A percentile compares a stretch with the other conserved stretches of the same genome.
Conservation (phyloP, 208 protist genomes). For the Trypanosoma platydactyli region DNA sequence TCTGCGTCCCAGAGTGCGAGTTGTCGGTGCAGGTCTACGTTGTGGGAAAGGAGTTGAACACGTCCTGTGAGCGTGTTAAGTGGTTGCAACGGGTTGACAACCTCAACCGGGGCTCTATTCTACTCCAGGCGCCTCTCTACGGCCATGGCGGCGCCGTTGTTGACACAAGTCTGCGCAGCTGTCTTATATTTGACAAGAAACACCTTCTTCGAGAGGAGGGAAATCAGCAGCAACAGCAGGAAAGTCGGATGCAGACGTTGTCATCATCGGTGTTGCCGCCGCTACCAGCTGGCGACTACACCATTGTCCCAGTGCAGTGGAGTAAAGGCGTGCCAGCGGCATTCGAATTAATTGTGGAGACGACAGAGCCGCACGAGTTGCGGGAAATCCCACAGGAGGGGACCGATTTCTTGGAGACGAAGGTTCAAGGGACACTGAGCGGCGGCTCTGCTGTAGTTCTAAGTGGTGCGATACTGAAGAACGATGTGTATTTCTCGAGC, state of each 20-base stretch:
- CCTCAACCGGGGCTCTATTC: conserved; percentile 34
- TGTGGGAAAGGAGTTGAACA: conserved; percentile 15
- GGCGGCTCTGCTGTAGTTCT: conserved; percentile 22
- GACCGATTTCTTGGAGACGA: conserved; percentile 40
- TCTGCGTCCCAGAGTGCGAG: conserved; percentile 13
- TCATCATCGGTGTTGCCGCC: conserved; percentile 22
- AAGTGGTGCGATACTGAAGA: conserved; percentile 31
- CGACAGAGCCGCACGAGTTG: conserved; percentile 60
- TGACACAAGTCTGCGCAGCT: conserved; percentile 66
- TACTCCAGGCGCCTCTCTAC: conserved; percentile 64
- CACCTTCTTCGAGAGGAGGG: conserved; percentile 43
- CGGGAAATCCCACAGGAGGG: conserved; percentile 32
- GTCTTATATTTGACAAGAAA: conserved; percentile 53
- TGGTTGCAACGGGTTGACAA: conserved; percentile 50
- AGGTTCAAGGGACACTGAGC: conserved; percentile 41
- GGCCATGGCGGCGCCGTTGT: conserved; percentile 54
- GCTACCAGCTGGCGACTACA: conserved; percentile 73
- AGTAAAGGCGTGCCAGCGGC: conserved; percentile 49
- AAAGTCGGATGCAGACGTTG: background rate
- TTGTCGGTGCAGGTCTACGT: conserved; percentile 28
- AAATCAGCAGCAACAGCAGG: background rate
- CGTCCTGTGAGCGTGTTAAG: conserved; percentile 7
- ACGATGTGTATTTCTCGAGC: conserved; percentile 47
- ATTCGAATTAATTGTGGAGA: conserved; percentile 70
- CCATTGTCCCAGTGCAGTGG: conserved; percentile 61